Evolutionary conservation across 2,329 filamentous ascomycete genomes (phyloP), one percentile per base, ranked within the genome.

Genomic region (Colletotrichum incanum): DNA sequence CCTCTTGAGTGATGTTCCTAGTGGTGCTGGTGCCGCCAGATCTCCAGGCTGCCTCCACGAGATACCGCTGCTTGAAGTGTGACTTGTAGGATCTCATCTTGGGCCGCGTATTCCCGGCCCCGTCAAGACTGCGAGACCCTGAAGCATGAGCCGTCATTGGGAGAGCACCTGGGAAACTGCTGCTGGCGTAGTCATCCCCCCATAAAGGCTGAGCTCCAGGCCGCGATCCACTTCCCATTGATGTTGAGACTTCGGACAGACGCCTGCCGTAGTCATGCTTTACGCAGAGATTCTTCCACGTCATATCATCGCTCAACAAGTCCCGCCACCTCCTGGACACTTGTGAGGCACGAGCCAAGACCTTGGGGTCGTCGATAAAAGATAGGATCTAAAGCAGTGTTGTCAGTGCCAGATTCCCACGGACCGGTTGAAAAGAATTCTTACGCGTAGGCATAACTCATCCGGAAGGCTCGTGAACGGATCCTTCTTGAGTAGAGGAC

Each of bases 11-110:
- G 73, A 98, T 98, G 79, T 97, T 95, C 73, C 93, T 91, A 50
- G 93, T 91, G 52, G 93, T 93, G 79, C 94, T 93, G 61, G 90
- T 89, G n/a, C 96, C 96, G 41, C 96, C 96, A 67, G 93, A 95
- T 75, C 94, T 93, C 96, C 96, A 99, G 18, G 96, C 96, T 0
- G 95, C 97, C 81, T 99, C 96, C 20, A 99, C 96, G 83, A 98
- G 91, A 81, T 98, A 98, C 78, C 95, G 90, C 80, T 98, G 95
- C 82, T 98, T 98, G 86, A 99, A 99, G 82, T 98, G 96, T 6
- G 94, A 97, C 78, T 97, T 94, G 84, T 98, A 98, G 1, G 94
- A 96, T 76, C 92, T 92, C 37, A 94, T 87, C 76, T 92, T 93
- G 82, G 91, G 84, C 84, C 91, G 81, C 78, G 83, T 75, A 81